phyloP scores from a whole-genome alignment of 306 rosid species.

The Albizia julibrissin region DNA sequence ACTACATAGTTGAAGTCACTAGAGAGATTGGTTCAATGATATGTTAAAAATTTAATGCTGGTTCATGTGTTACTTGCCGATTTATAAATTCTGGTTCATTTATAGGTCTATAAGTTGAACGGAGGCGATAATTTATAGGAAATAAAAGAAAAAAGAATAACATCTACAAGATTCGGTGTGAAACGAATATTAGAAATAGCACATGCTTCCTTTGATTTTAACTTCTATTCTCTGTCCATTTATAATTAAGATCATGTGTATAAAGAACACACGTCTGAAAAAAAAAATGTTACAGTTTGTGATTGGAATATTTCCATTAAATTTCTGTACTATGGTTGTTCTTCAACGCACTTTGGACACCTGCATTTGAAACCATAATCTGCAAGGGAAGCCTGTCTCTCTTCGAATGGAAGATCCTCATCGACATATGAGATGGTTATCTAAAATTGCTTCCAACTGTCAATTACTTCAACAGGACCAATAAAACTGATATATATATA shows the following conservation, averaged over 20 bases:
- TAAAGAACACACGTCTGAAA: background rate
- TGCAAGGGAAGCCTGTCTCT: slow-evolving; percentile 65
- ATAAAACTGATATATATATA: background rate
- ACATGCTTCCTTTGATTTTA: background rate
- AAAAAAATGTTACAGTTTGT: background rate
- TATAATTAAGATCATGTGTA: background rate
- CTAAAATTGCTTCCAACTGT: slow-evolving; percentile 50
- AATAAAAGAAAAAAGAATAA: background rate
- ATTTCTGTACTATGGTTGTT: slow-evolving; percentile 31
- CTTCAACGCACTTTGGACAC: slow-evolving; percentile 57
- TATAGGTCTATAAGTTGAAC: background rate
- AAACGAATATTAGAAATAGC: background rate
- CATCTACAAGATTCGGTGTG: background rate
- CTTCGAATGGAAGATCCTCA: slow-evolving; percentile 73
- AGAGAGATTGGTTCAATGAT: background rate
- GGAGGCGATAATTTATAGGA: background rate
- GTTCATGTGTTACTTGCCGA: too few relatives aligned
- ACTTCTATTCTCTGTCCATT: background rate
- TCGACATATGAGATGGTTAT: slow-evolving; percentile 89
- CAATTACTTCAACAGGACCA: slow-evolving; percentile 26
- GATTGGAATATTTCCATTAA: background rate
- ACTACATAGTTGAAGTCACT: background rate
- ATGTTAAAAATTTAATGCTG: too few relatives aligned
- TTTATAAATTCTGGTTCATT: background rate
- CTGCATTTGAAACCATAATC: slow-evolving; percentile 67